phyloP scores from a whole-genome alignment of 257 asterid genomes.

The Solanum boliviense region DNA sequence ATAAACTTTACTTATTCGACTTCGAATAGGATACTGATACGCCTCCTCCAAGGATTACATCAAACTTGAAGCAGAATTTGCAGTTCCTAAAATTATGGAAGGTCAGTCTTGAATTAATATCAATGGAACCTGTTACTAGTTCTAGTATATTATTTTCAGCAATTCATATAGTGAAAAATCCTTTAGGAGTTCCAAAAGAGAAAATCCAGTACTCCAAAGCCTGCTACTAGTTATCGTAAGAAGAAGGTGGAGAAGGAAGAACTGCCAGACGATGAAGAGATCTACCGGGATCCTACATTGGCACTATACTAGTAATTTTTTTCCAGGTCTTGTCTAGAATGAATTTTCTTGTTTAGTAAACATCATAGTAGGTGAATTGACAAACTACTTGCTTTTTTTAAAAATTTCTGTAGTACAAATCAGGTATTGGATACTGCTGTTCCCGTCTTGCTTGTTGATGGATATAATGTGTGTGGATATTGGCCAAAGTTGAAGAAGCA shows the following conservation, averaged over 20 bases:
- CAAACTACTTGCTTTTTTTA: not conserved
- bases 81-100: slow-evolving; percentile 73
- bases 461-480: slow-evolving; percentile 92
- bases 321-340: slow-evolving; percentile 15
- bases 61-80: slow-evolving; percentile 86
- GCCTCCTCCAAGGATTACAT: slow-evolving; percentile 80
- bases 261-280: slow-evolving; percentile 61
- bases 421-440: slow-evolving; percentile 65
- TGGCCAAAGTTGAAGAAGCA: slow-evolving; percentile 95
- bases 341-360: slow-evolving; percentile 3
- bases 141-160: not conserved
- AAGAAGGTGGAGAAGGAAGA: slow-evolving; percentile 85
- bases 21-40: slow-evolving; percentile 49
- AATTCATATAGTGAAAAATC: slow-evolving; percentile 5
- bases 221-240: slow-evolving; percentile 81
- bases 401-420: slow-evolving; percentile 46
- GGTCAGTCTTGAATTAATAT: slow-evolving; percentile 22
- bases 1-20: not conserved
- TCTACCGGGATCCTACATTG: slow-evolving; percentile 76
- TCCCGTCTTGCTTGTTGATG: slow-evolving; percentile 97
- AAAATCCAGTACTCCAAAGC: slow-evolving; percentile 54
- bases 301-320: slow-evolving; percentile 62
- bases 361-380: not conserved
- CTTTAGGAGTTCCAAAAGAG: slow-evolving; percentile 64
- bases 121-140: not conserved